A percentile compares a stretch with the other conserved stretches of the same genome.
These are phyloP conservation scores for Amphichorda felina DNA, from an alignment of 2,329 filamentous ascomycete genomes.

Conservation along the genomic window DNA sequence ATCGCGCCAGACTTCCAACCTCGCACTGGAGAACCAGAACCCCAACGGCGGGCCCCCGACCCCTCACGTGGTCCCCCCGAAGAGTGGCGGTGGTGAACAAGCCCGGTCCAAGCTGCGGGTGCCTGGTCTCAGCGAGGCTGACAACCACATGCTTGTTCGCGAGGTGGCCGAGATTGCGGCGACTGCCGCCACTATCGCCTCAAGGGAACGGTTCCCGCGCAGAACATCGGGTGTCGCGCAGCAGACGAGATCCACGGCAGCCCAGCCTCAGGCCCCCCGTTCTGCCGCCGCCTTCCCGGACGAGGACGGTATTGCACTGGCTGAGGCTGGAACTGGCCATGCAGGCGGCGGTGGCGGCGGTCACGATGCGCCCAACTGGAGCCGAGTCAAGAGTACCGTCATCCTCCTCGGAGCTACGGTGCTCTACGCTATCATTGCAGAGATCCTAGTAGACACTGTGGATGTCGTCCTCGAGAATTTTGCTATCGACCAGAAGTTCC, in stretches of 20 bases:
- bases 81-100: conserved; percentile 29
- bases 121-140: conserved; percentile 66
- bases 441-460: conserved; percentile 93
- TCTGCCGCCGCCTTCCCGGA: conserved; percentile 25
- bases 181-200: conserved; percentile 77
- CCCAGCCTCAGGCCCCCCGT: conserved; percentile 6
- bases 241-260: conserved; percentile 4
- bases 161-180: conserved; percentile 92
- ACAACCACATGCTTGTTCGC: conserved; percentile 69
- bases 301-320: conserved; percentile 16
- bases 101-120: conserved; percentile 36
- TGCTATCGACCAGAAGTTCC: conserved; percentile 90
- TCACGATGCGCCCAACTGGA: conserved; percentile 98
- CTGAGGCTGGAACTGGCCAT: conserved; percentile 13
- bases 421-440: conserved; percentile 91
- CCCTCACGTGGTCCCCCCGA: conserved; percentile 69
- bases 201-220: conserved; percentile 49
- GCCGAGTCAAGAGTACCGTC: conserved; percentile 77
- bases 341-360: conserved; percentile 14
- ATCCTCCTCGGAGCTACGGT: conserved; percentile 83
- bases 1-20: conserved; percentile 23
- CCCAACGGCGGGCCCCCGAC: conserved; percentile 22
- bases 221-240: conserved; percentile 19
- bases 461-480: conserved; percentile 89
- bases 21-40: conserved; percentile 12